Conservation (phyloP, 805 yeast species). For the Myxozyma lipomycoides region DNA sequence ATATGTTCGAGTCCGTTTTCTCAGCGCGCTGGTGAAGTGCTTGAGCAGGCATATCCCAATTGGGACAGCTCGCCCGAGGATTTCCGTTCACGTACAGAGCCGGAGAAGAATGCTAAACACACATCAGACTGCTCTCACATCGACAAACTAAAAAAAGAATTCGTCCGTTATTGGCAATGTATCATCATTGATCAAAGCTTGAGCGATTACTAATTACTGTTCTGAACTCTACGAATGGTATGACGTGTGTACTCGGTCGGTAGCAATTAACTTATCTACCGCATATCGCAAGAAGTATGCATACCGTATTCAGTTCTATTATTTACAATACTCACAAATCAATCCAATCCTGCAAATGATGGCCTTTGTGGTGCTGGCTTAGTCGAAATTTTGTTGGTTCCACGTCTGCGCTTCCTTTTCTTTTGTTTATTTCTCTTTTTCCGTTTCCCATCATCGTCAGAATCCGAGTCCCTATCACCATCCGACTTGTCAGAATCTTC, state of each 20-base stretch:
- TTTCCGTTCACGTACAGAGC: too few species aligned
- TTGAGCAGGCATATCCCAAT: too few species aligned
- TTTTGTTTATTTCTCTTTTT: conserved; percentile 36
- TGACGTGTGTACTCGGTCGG: neutral
- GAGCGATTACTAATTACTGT: neutral
- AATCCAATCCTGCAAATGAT: conserved; percentile 10
- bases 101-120: too few species aligned
- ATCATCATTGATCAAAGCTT: neutral
- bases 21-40: too few species aligned
- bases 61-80: too few species aligned
- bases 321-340: neutral
- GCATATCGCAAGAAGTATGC: too few species aligned
- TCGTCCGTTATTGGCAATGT: neutral
- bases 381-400: conserved; percentile 34
- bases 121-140: too few species aligned
- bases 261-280: neutral
- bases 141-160: too few species aligned
- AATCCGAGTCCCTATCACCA: conserved; percentile 32
- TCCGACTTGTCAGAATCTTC: conserved; percentile 39
- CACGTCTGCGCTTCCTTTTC: conserved; percentile 22
- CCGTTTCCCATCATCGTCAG: conserved; percentile 51
- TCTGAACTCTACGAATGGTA: neutral
- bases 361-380: conserved; percentile 5
- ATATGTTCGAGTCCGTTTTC: too few species aligned
- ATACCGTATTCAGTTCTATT: neutral